Evolutionary conservation across 352 stramenopile species (phyloP).

Genomic region (Pythium aristosporum): DNA sequence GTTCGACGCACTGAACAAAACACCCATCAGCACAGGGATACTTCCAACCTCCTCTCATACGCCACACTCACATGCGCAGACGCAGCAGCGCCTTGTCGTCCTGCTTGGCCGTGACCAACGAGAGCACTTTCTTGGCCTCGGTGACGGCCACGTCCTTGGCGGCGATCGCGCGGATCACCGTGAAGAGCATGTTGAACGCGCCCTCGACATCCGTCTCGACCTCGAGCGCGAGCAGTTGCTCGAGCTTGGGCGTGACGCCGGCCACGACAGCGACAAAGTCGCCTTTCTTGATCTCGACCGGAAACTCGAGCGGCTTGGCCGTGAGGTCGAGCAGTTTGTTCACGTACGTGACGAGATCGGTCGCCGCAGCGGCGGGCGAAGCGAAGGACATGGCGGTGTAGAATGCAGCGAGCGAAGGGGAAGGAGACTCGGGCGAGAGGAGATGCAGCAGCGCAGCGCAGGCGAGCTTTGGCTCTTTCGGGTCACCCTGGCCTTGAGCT

Average conservation of each 20-base stretch:
- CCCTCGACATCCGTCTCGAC: conserved; percentile 82
- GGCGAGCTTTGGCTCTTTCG: background rate
- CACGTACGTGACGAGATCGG: conserved; percentile 75
- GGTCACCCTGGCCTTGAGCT: background rate
- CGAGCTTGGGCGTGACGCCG: conserved; percentile 46
- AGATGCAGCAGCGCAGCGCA: conserved; percentile 1
- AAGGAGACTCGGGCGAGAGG: background rate
- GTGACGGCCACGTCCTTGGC: conserved; percentile 29
- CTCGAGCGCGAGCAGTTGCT: conserved; percentile 59
- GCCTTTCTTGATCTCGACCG: conserved; percentile 64
- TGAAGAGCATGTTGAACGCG: conserved; percentile 63
- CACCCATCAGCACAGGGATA: conserved; percentile 9
- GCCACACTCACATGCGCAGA: conserved; percentile 55
- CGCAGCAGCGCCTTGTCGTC: conserved; percentile 67
- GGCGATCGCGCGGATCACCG: conserved; percentile 45
- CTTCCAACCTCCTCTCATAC: background rate
- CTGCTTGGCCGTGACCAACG: conserved; percentile 39
- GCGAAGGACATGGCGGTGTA: conserved; percentile 7
- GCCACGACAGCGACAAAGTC: conserved; percentile 48
- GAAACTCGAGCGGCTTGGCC: conserved; percentile 41
- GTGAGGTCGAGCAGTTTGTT: conserved; percentile 69
- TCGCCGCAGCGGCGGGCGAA: conserved; percentile 27
- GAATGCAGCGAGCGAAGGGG: background rate
- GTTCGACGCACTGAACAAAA: conserved; percentile 40
- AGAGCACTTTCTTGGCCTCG: conserved; percentile 49